Evolutionary conservation across 1,284 basidiomycete species (phyloP).

Genomic region (Moesziomyces parantarcticus): DNA sequence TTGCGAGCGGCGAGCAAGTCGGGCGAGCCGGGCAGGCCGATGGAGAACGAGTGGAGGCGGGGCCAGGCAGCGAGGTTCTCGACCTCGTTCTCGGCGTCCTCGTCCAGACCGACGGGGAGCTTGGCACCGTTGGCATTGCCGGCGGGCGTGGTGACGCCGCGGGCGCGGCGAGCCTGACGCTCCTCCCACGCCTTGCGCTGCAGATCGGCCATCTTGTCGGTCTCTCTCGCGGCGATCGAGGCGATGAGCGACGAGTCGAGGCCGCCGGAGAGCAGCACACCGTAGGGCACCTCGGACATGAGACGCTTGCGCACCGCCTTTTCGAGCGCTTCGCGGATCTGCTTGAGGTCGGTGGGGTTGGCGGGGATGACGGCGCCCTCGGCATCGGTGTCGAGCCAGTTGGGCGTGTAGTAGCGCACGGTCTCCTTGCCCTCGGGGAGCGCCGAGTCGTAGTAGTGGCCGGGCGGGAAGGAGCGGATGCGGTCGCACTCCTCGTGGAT

Average conservation of each 20-base stretch:
- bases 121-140: slow-evolving; percentile 68
- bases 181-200: slow-evolving; percentile 73
- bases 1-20: slow-evolving; percentile 94
- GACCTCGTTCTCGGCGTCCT: slow-evolving; percentile 64
- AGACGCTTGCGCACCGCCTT: slow-evolving; percentile 92
- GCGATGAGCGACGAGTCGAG: slow-evolving; percentile 97
- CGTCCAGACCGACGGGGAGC: slow-evolving; percentile 60
- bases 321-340: slow-evolving; percentile 79
- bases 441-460: slow-evolving; percentile 76
- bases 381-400: slow-evolving; percentile 70
- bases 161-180: slow-evolving; percentile 59
- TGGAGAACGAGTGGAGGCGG: slow-evolving; percentile 96
- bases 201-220: slow-evolving; percentile 77
- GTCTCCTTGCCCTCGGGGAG: slow-evolving; percentile 65
- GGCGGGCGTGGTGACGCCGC: slow-evolving; percentile 59
- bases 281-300: slow-evolving; percentile 99
- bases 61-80: slow-evolving; percentile 81
- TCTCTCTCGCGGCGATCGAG: slow-evolving; percentile 94
- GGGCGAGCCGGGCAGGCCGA: slow-evolving; percentile 94
- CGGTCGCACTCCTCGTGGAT: slow-evolving; percentile 92
- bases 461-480: slow-evolving; percentile 95
- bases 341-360: slow-evolving; percentile 76
- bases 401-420: slow-evolving; percentile 67
- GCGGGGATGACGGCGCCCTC: slow-evolving; percentile 74
- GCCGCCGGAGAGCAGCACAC: slow-evolving; percentile 93